Evolutionary conservation across 2,329 filamentous ascomycete genomes (phyloP), one percentile per base, ranked within the genome.

Genomic region (Fusarium chaquense): DNA sequence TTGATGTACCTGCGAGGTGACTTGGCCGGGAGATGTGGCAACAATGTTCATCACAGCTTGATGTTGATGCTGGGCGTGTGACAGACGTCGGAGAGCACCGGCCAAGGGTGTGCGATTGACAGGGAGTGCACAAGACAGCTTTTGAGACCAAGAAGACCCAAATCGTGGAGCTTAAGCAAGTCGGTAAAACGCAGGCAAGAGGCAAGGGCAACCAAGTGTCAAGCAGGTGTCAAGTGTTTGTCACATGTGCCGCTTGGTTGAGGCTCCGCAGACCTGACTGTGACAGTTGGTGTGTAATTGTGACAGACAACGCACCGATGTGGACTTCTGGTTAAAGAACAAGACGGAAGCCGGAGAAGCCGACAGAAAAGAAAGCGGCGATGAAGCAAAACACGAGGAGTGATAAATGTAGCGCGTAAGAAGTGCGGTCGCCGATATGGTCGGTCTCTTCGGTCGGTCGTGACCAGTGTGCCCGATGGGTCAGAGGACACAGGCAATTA

Each of bases 1-100:
- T 70, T 76, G 74, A 71, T 73, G 75, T 76, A 76, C 75, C 76
- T 78, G 74, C 70, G 71, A 72, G 74, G 77, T 75, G 75, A 77
- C 74, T 62, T 77, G 78, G 70, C 75, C 73, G 52, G 75, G 63
- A 61, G 73, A 67, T 73, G 76, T 75, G 71, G 69, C 69, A 69
- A 73, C 63, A 72, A 70, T 60, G 58, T 75, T 59, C 68, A 70
- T 71, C 65, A 60, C 46, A 69, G 70, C 53, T 56, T 55, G 54
- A 40, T 50, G 67, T 44, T 55, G 51, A 57, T 35, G 47, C 52
- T 65, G 65, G 65, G 57, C 61, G 65, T 56, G 68, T 58, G 59
- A 73, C 64, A 69, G 62, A 58, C 51, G 61, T 66, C 46, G 40
- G 52, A 65, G 62, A 52, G 35, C 24, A 58, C 62, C 46, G 59